Percentiles rank a stretch among this genome's conserved stretches.
Evolutionary conservation across 192 early-diverging fungal species (phyloP).

Genomic region (Backusella tuberculispora): DNA sequence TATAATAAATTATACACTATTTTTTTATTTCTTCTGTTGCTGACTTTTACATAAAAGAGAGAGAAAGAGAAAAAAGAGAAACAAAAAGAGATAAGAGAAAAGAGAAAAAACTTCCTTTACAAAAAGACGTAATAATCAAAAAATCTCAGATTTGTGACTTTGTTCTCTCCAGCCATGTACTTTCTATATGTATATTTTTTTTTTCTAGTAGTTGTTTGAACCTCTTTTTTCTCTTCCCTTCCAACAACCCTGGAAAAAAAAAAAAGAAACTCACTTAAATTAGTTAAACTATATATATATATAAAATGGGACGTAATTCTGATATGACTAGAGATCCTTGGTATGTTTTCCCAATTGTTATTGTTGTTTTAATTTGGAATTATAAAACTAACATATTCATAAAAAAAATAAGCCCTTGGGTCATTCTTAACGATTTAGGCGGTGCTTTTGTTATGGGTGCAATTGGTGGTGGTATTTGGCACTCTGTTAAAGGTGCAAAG

Average conservation of each 20-base stretch:
- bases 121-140: too few species aligned
- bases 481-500: constrained; percentile 98
- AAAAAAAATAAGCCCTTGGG: too few species aligned
- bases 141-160: constrained; percentile 5
- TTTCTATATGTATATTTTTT: background rate
- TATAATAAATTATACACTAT: too few species aligned
- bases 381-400: constrained; percentile 11
- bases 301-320: constrained; percentile 51
- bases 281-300: background rate
- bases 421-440: constrained; percentile 83
- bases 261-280: constrained; percentile 2
- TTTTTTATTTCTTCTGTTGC: too few species aligned
- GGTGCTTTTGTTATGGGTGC: constrained; percentile 96
- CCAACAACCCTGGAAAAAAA: constrained; percentile 6
- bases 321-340: constrained; percentile 63
- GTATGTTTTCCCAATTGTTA: constrained; percentile 31
- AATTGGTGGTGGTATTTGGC: constrained; percentile 94
- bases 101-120: too few species aligned
- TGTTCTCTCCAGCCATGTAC: constrained; percentile 1
- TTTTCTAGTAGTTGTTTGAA: background rate
- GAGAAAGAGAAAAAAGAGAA: too few species aligned
- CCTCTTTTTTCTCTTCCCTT: background rate
- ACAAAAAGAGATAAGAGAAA: too few species aligned
- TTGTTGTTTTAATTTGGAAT: background rate
- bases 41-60: too few species aligned